Evolutionary conservation across 2,329 filamentous ascomycete genomes (phyloP).

Genomic region (Ophiostoma pallidulum): DNA sequence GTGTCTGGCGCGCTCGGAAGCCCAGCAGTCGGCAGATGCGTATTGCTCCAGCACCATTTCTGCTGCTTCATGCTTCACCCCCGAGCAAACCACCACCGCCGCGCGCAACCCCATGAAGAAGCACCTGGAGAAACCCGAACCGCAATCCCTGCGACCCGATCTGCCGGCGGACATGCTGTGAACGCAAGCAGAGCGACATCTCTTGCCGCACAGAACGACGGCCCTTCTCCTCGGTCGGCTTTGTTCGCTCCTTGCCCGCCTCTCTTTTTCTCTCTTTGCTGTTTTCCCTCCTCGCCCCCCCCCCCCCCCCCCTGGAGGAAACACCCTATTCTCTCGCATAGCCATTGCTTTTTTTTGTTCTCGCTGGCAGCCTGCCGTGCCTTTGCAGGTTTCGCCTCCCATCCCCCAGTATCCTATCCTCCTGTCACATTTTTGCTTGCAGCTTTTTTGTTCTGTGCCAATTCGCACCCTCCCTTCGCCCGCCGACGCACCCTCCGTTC

Average conservation of each 20-base stretch:
- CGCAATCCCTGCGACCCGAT: not conserved
- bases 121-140: not conserved
- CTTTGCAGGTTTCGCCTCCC: not conserved
- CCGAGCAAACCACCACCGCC: not conserved
- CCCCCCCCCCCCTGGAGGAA: no score
- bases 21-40: slow-evolving; percentile 5
- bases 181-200: not conserved
- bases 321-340: no score
- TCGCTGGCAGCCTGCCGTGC: not conserved
- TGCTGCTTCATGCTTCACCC: slow-evolving; percentile 4
- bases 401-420: no score
- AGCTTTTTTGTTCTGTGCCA: not conserved
- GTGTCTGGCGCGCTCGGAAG: slow-evolving; percentile 3
- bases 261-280: not conserved
- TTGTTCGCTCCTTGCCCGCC: not conserved
- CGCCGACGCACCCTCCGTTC: not conserved
- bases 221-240: not conserved
- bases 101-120: slow-evolving; percentile 1
- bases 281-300: not conserved
- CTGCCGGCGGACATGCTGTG: slow-evolving; percentile 4
- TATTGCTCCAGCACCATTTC: not conserved
- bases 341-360: no score
- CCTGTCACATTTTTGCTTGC: not conserved
- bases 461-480: not conserved
- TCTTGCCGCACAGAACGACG: not conserved